A percentile compares a stretch with the other conserved stretches of the same genome.
phyloP scores from a whole-genome alignment of 495 filamentous ascomycete genomes.

The Penicillium lividum region DNA sequence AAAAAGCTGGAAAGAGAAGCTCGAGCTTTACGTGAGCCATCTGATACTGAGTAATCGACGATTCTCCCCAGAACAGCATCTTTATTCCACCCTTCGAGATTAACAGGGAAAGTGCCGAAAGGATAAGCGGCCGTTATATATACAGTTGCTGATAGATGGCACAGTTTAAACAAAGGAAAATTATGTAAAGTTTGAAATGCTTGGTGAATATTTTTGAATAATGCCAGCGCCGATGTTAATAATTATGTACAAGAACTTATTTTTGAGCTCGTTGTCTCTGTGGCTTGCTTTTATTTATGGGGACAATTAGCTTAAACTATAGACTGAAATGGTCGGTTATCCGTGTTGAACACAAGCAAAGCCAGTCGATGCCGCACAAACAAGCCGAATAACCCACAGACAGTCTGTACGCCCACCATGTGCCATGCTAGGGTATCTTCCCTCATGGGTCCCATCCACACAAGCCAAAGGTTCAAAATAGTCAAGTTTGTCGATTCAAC shows the following conservation, averaged over 20 bases:
- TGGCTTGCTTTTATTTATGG: neutral
- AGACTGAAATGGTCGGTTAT: slow-evolving; percentile 61
- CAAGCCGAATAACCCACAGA: slow-evolving; percentile 75
- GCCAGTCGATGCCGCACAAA: slow-evolving; percentile 84
- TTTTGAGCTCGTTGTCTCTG: too few species aligned
- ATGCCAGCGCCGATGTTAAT: neutral
- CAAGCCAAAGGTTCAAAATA: slow-evolving; percentile 90
- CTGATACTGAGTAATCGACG: slow-evolving; percentile 11
- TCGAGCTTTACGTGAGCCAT: slow-evolving; percentile 15
- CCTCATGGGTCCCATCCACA: slow-evolving; percentile 89
- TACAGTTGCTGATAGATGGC: too few species aligned
- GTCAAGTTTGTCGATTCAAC: slow-evolving; percentile 88
- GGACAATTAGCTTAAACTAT: slow-evolving; percentile 19
- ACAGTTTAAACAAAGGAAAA: too few species aligned
- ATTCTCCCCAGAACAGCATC: too few species aligned
- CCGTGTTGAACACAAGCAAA: slow-evolving; percentile 77
- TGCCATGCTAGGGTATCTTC: slow-evolving; percentile 81
- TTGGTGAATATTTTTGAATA: too few species aligned
- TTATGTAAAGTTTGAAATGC: too few species aligned
- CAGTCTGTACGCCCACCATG: slow-evolving; percentile 70
- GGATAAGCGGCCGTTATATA: too few species aligned
- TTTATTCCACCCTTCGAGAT: too few species aligned
- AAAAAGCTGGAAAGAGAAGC: slow-evolving; percentile 38
- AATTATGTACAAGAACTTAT: neutral
- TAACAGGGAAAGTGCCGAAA: too few species aligned